These are phyloP conservation scores for Phytopythium chamaehyphon DNA, from an alignment of 352 stramenopile genomes.

Conservation along the genomic window DNA sequence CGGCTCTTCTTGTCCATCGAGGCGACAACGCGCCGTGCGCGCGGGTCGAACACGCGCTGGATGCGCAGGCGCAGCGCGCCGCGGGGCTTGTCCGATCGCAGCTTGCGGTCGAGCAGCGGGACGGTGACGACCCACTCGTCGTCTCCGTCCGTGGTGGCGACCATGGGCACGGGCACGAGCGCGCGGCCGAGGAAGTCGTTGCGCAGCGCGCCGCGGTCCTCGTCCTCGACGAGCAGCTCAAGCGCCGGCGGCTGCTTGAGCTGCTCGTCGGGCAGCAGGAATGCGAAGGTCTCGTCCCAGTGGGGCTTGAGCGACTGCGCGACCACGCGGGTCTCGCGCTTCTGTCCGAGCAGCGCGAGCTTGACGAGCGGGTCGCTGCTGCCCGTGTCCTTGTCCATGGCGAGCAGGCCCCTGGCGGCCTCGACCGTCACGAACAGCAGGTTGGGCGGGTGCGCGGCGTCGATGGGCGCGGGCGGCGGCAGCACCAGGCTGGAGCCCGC, in stretches of 20 bases:
- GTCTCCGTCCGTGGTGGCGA: slow-evolving; percentile 7
- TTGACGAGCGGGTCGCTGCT: slow-evolving; percentile 89
- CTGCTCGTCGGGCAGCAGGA: slow-evolving; percentile 33
- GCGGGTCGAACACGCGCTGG: slow-evolving; percentile 42
- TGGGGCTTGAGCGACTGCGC: slow-evolving; percentile 72
- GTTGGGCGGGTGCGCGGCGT: slow-evolving; percentile 30
- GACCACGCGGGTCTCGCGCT: slow-evolving; percentile 58
- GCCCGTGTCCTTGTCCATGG: slow-evolving; percentile 72
- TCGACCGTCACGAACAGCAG: slow-evolving; percentile 69
- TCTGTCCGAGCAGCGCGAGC: slow-evolving; percentile 66
- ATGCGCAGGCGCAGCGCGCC: slow-evolving; percentile 52
- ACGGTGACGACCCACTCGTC: slow-evolving; percentile 47
- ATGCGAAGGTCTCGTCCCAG: slow-evolving; percentile 72
- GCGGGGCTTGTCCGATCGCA: slow-evolving; percentile 46
- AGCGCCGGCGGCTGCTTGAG: slow-evolving; percentile 31
- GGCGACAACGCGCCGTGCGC: slow-evolving; percentile 29
- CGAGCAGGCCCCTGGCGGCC: slow-evolving; percentile 68
- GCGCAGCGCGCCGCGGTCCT: slow-evolving; percentile 43
- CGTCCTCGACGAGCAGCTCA: slow-evolving; percentile 57
- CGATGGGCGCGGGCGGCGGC: not conserved
- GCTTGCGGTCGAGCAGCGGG: slow-evolving; percentile 51
- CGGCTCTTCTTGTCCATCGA: slow-evolving; percentile 14
- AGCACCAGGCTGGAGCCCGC: slow-evolving; percentile 6
- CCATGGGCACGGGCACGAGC: slow-evolving; percentile 18
- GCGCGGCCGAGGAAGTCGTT: slow-evolving; percentile 72